phyloP scores from a whole-genome alignment of 1,284 basidiomycete genomes.

The Xerocomus minutiporus region DNA sequence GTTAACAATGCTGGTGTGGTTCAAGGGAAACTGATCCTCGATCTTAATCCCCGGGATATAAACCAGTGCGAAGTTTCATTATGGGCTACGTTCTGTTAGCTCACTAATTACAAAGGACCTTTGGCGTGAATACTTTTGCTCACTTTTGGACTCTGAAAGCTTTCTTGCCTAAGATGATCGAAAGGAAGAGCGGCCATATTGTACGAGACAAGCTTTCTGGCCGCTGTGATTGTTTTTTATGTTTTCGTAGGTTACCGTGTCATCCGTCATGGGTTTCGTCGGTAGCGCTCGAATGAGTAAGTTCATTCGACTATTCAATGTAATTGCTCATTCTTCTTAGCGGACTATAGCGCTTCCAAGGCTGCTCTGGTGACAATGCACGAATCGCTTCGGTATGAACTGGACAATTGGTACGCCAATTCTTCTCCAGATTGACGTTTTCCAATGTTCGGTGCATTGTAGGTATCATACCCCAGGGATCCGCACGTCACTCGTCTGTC shows the following conservation, averaged over 20 bases:
- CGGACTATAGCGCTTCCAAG: constrained; percentile 87
- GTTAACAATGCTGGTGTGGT: constrained; percentile 97
- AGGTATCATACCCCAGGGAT: constrained; percentile 72
- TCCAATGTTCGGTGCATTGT: constrained; percentile 5
- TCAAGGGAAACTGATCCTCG: constrained; percentile 81
- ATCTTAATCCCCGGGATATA: constrained; percentile 74
- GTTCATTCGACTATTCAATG: constrained; percentile 26
- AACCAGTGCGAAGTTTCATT: constrained; percentile 56
- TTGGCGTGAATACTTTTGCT: constrained; percentile 82
- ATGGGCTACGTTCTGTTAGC: background rate
- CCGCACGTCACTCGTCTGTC: constrained; percentile 76
- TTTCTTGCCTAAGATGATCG: constrained; percentile 89
- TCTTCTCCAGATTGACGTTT: constrained; percentile 2
- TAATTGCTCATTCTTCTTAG: constrained; percentile 38
- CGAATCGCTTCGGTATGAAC: constrained; percentile 78
- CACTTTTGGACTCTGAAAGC: constrained; percentile 91
- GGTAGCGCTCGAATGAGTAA: constrained; percentile 78
- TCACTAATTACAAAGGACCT: constrained; percentile 55
- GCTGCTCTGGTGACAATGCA: constrained; percentile 75
- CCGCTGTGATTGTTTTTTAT: background rate
- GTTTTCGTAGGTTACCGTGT: constrained; percentile 61
- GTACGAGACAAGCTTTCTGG: constrained; percentile 41
- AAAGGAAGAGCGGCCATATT: constrained; percentile 76
- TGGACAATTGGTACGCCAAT: constrained; percentile 59
- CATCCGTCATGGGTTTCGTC: constrained; percentile 74